These are phyloP conservation scores for Clarkia xantiana DNA, from an alignment of 345 rosid genomes.

Conservation along the genomic window DNA sequence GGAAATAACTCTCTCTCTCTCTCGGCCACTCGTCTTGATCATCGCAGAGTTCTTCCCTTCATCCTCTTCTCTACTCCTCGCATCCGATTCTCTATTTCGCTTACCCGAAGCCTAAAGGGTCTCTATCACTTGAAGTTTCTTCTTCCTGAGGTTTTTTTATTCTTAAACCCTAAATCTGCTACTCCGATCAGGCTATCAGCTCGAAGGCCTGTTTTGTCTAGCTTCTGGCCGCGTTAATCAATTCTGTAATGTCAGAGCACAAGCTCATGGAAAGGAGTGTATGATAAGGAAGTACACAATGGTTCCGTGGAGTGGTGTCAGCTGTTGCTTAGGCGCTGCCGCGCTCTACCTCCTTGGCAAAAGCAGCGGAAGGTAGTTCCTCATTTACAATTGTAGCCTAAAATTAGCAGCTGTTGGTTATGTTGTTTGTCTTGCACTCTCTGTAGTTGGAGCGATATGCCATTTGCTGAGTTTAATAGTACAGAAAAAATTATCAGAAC, in stretches of 20 bases:
- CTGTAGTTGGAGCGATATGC: too few species aligned
- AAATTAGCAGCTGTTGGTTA: neutral
- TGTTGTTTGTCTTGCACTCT: neutral
- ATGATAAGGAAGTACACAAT: neutral
- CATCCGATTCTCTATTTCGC: constrained; percentile 17
- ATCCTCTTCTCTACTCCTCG: constrained; percentile 14
- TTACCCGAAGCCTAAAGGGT: neutral
- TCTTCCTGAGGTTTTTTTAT: neutral
- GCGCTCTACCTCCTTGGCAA: constrained; percentile 83
- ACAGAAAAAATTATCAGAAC: too few species aligned
- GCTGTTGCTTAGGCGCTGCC: constrained; percentile 82
- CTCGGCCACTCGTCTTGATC: constrained; percentile 1
- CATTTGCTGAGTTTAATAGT: too few species aligned
- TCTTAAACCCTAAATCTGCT: neutral
- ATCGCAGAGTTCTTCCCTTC: constrained; percentile 5
- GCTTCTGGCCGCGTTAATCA: neutral
- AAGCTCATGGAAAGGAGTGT: neutral
- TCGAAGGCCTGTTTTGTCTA: neutral
- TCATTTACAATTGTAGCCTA: too few species aligned
- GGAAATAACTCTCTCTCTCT: neutral
- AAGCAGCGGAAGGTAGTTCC: constrained; percentile 65
- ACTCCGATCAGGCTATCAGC: neutral
- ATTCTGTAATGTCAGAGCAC: neutral
- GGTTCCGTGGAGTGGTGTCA: constrained; percentile 87
- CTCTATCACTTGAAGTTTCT: neutral